Evolutionary conservation across 495 filamentous ascomycete species (phyloP).

Genomic region (Lophiotrema nucula): DNA sequence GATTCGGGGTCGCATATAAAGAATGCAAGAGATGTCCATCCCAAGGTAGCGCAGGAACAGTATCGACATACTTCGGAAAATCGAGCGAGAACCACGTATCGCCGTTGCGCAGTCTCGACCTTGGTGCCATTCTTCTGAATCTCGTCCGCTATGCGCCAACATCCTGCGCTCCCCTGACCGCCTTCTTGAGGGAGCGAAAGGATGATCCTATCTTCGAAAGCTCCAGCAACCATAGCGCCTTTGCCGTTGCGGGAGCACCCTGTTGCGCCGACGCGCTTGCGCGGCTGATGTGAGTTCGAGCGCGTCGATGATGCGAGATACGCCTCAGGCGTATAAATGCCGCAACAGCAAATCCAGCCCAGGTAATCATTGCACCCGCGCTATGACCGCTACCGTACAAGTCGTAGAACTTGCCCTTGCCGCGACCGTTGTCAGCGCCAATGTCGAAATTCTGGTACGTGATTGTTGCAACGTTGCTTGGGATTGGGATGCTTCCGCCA

Average conservation of each 20-base stretch:
- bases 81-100: slow-evolving; percentile 46
- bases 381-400: slow-evolving; percentile 43
- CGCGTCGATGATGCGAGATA: slow-evolving; percentile 47
- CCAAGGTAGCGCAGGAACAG: slow-evolving; percentile 19
- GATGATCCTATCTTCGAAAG: slow-evolving; percentile 47
- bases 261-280: slow-evolving; percentile 43
- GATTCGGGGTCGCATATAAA: slow-evolving; percentile 18
- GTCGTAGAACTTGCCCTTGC: slow-evolving; percentile 47
- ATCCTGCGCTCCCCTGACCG: slow-evolving; percentile 45
- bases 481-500: slow-evolving; percentile 41
- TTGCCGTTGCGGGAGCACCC: slow-evolving; percentile 54
- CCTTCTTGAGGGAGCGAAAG: slow-evolving; percentile 51
- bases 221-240: slow-evolving; percentile 48
- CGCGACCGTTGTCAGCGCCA: slow-evolving; percentile 40
- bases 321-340: slow-evolving; percentile 50
- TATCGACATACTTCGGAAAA: slow-evolving; percentile 37
- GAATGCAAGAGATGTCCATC: slow-evolving; percentile 31
- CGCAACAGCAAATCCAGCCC: too few species aligned
- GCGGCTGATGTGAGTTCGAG: slow-evolving; percentile 42
- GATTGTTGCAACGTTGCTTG: slow-evolving; percentile 42
- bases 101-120: slow-evolving; percentile 43
- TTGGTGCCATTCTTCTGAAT: slow-evolving; percentile 43
- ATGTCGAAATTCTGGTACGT: slow-evolving; percentile 35
- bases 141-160: slow-evolving; percentile 46
- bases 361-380: slow-evolving; percentile 45